phyloP scores from a whole-genome alignment of 257 asterid genomes.

The Plantago elongata region DNA sequence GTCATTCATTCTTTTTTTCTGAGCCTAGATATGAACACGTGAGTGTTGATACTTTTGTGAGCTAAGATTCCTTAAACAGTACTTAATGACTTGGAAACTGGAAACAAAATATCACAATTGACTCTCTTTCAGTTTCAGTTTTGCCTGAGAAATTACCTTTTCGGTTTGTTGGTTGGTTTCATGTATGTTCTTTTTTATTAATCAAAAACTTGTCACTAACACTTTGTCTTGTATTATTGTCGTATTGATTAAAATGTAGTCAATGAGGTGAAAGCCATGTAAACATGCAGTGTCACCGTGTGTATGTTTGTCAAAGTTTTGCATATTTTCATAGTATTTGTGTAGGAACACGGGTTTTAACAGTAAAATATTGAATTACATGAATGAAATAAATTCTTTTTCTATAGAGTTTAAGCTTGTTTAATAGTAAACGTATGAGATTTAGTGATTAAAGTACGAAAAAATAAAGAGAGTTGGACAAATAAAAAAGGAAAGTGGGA shows the following conservation, averaged over 20 bases:
- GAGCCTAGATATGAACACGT: constrained; percentile 27
- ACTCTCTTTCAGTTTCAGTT: constrained; percentile 20
- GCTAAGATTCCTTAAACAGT: constrained; percentile 34
- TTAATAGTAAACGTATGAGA: too few relatives aligned
- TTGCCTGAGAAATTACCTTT: constrained; percentile 13
- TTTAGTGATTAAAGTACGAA: too few relatives aligned
- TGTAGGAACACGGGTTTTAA: too few relatives aligned
- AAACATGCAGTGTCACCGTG: constrained; percentile 2
- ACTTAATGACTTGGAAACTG: constrained; percentile 21
- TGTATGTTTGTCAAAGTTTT: background rate
- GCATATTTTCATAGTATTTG: too few relatives aligned
- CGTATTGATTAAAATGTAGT: background rate
- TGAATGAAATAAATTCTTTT: too few relatives aligned
- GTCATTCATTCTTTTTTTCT: background rate
- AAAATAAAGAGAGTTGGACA: too few relatives aligned
- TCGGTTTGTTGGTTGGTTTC: constrained; percentile 14
- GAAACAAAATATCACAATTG: background rate
- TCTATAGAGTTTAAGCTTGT: too few relatives aligned
- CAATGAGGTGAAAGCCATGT: background rate
- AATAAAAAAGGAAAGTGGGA: too few relatives aligned
- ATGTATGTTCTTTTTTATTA: background rate
- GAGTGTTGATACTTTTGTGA: constrained; percentile 26
- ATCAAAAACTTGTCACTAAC: constrained; percentile 2
- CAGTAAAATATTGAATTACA: too few relatives aligned
- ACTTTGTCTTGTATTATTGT: constrained; percentile 9